These are phyloP conservation scores for Seiridium cupressi DNA, from an alignment of 2,329 filamentous ascomycete species.

Conservation along the genomic window DNA sequence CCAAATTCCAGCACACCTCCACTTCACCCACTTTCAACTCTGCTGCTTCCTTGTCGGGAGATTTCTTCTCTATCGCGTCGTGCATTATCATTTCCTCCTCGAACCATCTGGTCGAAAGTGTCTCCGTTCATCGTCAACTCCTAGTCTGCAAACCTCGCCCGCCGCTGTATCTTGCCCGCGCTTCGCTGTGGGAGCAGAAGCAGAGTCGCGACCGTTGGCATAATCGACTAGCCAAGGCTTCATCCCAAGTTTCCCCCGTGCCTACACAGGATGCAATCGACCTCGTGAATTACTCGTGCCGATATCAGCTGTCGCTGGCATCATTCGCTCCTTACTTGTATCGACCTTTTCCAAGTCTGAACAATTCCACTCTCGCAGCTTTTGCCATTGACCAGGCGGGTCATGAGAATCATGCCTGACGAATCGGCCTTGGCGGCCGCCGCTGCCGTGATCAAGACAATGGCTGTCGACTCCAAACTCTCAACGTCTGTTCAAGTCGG, in stretches of 20 bases:
- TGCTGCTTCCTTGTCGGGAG: conserved; percentile 2
- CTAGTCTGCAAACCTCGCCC: no score
- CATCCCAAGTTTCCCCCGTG: neutral
- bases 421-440: conserved; percentile 54
- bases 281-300: conserved; percentile 3
- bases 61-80: conserved; percentile 6
- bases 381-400: neutral
- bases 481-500: conserved; percentile 37
- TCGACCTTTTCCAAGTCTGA: neutral
- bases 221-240: neutral
- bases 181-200: neutral
- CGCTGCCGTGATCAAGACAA: conserved; percentile 50
- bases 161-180: neutral
- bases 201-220: neutral
- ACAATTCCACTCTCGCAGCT: neutral
- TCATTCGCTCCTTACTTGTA: conserved; percentile 7
- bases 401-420: conserved; percentile 42
- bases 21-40: neutral
- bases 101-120: neutral
- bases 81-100: neutral
- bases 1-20: conserved; percentile 1
- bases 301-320: conserved; percentile 8
- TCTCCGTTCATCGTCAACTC: neutral
- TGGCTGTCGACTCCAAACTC: conserved; percentile 44
- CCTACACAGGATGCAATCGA: conserved; percentile 3